Conservation (phyloP, 2,329 filamentous ascomycete genomes). For the Diaporthe sp. region DNA sequence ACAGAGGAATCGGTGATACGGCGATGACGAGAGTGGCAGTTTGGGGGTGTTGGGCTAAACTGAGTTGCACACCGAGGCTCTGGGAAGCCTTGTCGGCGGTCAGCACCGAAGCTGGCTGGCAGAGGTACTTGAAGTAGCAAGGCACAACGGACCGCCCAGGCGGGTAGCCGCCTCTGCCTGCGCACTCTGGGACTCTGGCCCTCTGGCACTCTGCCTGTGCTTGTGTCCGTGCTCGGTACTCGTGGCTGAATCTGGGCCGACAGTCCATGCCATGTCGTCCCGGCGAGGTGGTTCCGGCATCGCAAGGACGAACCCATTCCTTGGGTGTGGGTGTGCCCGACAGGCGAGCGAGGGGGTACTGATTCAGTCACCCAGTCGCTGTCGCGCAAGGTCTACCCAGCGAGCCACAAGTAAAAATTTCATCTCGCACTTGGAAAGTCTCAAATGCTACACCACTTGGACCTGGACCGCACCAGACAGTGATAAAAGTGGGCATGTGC, state of each 20-base stretch:
- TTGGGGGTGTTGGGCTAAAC: slow-evolving; percentile 12
- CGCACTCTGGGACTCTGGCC: neutral
- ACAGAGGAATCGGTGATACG: slow-evolving; percentile 16
- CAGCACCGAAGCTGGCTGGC: slow-evolving; percentile 18
- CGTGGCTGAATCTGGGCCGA: neutral
- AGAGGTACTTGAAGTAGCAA: too few relatives aligned
- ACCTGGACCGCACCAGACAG: neutral
- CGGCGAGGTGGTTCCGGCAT: slow-evolving; percentile 26
- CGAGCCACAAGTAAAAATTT: slow-evolving; percentile 17
- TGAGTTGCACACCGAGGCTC: slow-evolving; percentile 31
- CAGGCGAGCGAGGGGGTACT: slow-evolving; percentile 10
- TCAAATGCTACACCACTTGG: slow-evolving; percentile 12
- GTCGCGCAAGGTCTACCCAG: slow-evolving; percentile 23
- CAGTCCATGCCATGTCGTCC: slow-evolving; percentile 5
- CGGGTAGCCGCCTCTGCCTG: slow-evolving; percentile 23
- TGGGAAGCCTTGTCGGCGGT: slow-evolving; percentile 28
- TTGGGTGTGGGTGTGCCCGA: slow-evolving; percentile 23
- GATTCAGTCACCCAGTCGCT: slow-evolving; percentile 26
- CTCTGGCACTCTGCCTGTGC: neutral
- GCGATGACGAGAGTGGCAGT: slow-evolving; percentile 29
- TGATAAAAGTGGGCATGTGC: neutral
- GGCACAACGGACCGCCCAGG: slow-evolving; percentile 6
- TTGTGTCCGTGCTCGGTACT: slow-evolving; percentile 10
- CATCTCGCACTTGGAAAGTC: slow-evolving; percentile 2
- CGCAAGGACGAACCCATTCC: slow-evolving; percentile 24